These are phyloP conservation scores for Holtermannia corniformis DNA, from an alignment of 768 basidiomycete species.

Conservation along the genomic window DNA sequence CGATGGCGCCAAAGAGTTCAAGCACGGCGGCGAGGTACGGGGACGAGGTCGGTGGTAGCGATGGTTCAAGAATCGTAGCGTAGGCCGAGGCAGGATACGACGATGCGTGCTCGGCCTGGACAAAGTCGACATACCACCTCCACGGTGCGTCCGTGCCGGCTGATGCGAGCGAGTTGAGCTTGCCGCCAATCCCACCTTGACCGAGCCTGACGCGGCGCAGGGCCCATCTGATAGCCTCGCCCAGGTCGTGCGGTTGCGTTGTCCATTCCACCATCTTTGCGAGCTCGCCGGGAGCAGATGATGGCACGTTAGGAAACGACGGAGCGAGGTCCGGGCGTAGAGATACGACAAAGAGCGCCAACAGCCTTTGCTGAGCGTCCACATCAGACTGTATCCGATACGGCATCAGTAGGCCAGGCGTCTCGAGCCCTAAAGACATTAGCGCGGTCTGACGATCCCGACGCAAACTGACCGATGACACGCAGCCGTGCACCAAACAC, in stretches of 20 bases:
- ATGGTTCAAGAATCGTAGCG: constrained; percentile 4
- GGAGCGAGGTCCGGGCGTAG: constrained; percentile 6
- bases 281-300: constrained; percentile 7
- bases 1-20: constrained; percentile 18
- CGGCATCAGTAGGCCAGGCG: constrained; percentile 8
- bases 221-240: constrained; percentile 15
- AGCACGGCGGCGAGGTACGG: constrained; percentile 19
- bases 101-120: constrained; percentile 13
- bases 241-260: constrained; percentile 3
- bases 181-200: too few species aligned
- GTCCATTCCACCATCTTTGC: constrained; percentile 2
- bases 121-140: constrained; percentile 15
- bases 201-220: constrained; percentile 9
- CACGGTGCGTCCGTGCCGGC: not conserved
- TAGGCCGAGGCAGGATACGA: constrained; percentile 21
- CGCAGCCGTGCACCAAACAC: constrained; percentile 12
- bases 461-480: constrained; percentile 14
- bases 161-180: not conserved
- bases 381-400: not conserved
- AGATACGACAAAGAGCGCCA: constrained; percentile 8
- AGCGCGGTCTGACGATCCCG: too few species aligned
- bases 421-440: constrained; percentile 1
- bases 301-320: constrained; percentile 15
- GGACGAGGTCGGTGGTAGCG: not conserved
- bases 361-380: constrained; percentile 6